Conservation (phyloP, 345 rosid species). For the Microcos paniculata region DNA sequence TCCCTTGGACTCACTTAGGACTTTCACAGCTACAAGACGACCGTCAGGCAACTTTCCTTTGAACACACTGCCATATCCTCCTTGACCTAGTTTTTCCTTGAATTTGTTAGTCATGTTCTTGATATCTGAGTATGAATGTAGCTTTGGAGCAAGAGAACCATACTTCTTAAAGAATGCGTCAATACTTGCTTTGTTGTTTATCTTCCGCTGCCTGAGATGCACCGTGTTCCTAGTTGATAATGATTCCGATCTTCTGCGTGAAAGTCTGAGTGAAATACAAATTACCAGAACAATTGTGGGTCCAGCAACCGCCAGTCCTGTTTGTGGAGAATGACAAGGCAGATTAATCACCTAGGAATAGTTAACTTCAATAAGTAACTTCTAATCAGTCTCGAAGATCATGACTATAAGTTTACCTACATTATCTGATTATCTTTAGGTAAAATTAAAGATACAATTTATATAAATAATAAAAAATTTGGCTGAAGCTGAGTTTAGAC, state of each 20-base stretch:
- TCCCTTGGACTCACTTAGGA: too few relatives aligned
- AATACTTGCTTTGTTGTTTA: not conserved
- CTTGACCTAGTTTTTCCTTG: constrained; percentile 22
- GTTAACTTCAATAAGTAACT: too few relatives aligned
- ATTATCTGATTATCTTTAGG: too few relatives aligned
- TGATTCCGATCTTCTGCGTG: not conserved
- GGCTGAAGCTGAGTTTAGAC: too few relatives aligned
- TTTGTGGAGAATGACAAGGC: too few relatives aligned
- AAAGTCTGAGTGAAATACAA: too few relatives aligned
- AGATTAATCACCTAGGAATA: too few relatives aligned
- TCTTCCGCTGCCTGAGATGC: not conserved
- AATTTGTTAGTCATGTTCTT: constrained; percentile 30
- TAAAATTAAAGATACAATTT: too few relatives aligned
- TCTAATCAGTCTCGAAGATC: too few relatives aligned
- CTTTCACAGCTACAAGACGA: constrained; percentile 29
- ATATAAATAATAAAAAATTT: too few relatives aligned
- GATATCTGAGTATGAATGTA: constrained; percentile 15
- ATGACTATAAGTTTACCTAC: too few relatives aligned
- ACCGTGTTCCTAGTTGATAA: not conserved
- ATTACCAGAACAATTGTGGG: not conserved
- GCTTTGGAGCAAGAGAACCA: constrained; percentile 10
- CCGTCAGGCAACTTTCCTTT: constrained; percentile 25
- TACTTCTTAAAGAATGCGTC: constrained; percentile 15
- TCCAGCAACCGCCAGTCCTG: not conserved
- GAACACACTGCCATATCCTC: constrained; percentile 33